Evolutionary conservation across 352 stramenopile genomes (phyloP).

Genomic region (Globisporangium mamillatum): DNA sequence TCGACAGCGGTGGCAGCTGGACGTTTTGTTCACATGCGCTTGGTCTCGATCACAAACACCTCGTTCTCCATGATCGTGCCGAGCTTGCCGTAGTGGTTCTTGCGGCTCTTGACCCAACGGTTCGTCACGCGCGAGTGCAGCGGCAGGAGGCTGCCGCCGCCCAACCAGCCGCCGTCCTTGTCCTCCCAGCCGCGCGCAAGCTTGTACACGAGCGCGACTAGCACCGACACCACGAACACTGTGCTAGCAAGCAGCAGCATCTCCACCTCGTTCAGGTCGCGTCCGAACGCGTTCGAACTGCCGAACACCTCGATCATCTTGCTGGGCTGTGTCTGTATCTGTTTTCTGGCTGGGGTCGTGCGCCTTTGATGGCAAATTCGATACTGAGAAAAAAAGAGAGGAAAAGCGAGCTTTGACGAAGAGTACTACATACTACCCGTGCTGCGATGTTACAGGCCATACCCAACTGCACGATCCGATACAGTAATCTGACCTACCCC

Average conservation of each 20-base stretch:
- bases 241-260: conserved; percentile 66
- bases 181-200: conserved; percentile 66
- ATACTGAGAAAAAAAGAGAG: conserved; percentile 1
- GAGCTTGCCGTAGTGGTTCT: conserved; percentile 62
- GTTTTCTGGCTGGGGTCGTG: neutral
- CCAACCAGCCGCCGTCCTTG: conserved; percentile 30
- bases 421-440: neutral
- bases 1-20: neutral
- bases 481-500: conserved; percentile 1
- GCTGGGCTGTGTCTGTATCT: neutral
- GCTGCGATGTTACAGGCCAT: neutral
- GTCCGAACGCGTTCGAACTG: conserved; percentile 70
- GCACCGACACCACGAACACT: conserved; percentile 70
- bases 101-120: conserved; percentile 59
- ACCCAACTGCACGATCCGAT: neutral
- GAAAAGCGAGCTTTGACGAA: neutral
- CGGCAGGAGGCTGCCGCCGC: conserved; percentile 29
- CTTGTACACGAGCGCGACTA: conserved; percentile 76
- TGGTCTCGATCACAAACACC: conserved; percentile 59
- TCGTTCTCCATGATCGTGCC: conserved; percentile 71
- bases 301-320: conserved; percentile 70
- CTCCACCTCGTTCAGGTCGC: conserved; percentile 64
- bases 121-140: conserved; percentile 50
- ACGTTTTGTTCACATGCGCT: conserved; percentile 43
- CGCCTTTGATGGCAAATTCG: conserved; percentile 9